Conservation (phyloP, 2,329 filamentous ascomycete genomes). For the Xylariaceae sp. region DNA sequence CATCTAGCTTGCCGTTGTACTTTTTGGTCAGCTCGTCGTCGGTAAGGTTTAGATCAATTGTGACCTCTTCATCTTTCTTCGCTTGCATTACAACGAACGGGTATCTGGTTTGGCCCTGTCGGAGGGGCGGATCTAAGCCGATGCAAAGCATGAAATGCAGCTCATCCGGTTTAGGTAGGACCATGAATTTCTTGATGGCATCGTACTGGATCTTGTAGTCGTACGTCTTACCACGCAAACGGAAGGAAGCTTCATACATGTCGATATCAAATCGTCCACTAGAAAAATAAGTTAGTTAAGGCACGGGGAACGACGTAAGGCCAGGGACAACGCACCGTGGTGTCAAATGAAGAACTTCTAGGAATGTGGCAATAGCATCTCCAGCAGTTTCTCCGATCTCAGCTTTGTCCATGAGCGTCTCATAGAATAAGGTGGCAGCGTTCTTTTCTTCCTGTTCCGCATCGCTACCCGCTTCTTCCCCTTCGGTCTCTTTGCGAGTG, state of each 20-base stretch:
- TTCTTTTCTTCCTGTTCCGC: constrained; percentile 80
- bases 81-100: constrained; percentile 99
- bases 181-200: constrained; percentile 97
- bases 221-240: constrained; percentile 96
- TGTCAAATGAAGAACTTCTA: constrained; percentile 94
- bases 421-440: constrained; percentile 95
- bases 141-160: constrained; percentile 92
- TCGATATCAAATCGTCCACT: constrained; percentile 99
- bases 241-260: constrained; percentile 98
- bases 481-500: constrained; percentile 69
- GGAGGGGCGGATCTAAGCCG: constrained; percentile 87
- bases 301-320: background rate
- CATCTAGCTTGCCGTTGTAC: constrained; percentile 84
- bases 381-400: constrained; percentile 99
- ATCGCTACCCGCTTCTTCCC: constrained; percentile 67
- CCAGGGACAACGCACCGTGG: constrained; percentile 58
- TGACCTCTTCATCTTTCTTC: constrained; percentile 95
- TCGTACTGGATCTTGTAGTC: constrained; percentile 99
- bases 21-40: constrained; percentile 77
- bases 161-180: constrained; percentile 97
- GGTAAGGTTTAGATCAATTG: constrained; percentile 92
- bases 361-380: constrained; percentile 94
- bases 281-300: constrained; percentile 22
- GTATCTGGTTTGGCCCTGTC: constrained; percentile 95
- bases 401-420: constrained; percentile 95